Percentiles rank a stretch among this genome's conserved stretches.
Evolutionary conservation across 139 green algal genomes (phyloP).

Genomic region (Protoeuglena noctilucae): DNA sequence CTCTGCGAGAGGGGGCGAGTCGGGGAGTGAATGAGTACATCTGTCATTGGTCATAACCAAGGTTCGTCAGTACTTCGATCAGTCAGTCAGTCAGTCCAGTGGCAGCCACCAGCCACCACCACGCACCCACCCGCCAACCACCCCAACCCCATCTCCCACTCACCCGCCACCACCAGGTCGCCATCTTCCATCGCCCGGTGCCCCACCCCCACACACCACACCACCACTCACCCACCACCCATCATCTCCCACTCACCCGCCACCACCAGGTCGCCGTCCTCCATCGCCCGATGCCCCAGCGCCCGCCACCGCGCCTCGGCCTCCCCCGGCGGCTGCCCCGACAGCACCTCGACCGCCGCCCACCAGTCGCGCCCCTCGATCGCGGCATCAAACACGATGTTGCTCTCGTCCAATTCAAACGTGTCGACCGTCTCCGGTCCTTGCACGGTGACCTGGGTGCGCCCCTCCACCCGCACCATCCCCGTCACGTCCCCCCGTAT

Average conservation of each 20-base stretch:
- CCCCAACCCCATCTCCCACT: too few relatives aligned
- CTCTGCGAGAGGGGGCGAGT: too few relatives aligned
- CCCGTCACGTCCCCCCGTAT: constrained; percentile 43
- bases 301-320: constrained; percentile 6
- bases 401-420: too few relatives aligned
- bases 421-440: constrained; percentile 55
- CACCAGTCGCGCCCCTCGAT: constrained; percentile 22
- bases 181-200: constrained; percentile 4
- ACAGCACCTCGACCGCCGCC: constrained; percentile 34
- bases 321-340: constrained; percentile 36
- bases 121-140: too few relatives aligned
- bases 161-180: constrained; percentile 44
- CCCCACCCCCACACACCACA: too few relatives aligned
- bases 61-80: too few relatives aligned
- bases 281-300: neutral
- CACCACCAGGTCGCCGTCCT: constrained; percentile 28
- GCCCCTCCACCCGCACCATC: constrained; percentile 45
- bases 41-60: too few relatives aligned
- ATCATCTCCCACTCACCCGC: too few relatives aligned
- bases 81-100: too few relatives aligned
- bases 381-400: constrained; percentile 28
- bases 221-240: too few relatives aligned
- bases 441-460: constrained; percentile 47
- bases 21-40: too few relatives aligned
- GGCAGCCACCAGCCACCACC: too few relatives aligned